Evolutionary conservation across 306 rosid genomes (phyloP), one percentile per base, ranked within the genome.

Genomic region (Trifolium pratense): DNA sequence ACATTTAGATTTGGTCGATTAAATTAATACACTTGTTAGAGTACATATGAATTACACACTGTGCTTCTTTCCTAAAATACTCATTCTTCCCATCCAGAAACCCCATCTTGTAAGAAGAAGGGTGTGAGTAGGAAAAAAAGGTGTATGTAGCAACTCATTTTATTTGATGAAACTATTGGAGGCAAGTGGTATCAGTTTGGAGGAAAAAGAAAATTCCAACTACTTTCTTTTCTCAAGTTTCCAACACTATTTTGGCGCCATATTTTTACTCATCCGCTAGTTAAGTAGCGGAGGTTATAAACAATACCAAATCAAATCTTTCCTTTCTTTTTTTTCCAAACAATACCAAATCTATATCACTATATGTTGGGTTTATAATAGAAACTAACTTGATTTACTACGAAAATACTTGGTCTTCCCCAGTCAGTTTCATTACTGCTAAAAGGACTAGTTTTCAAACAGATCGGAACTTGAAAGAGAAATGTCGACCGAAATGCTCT

Each of bases 401-500:
- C n/a, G 18, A 18, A 64, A 9, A 64, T 64, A n/a, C 15, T 11
- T 1, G 11, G 64, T 71, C 84, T 66, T 70, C 57, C 32, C 43
- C 66, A 67, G 65, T 66, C 40, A 65, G 82, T 42, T 65, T 58
- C 68, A 18, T 64, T 53, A 25, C 23, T 3, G 14, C 15, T 14
- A 31, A 25, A 37, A 61, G 49, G 49, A n/a, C n/a, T 32, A 26
- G 49, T 67, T 73, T 62, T 36, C 48, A 17, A 37, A 17, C 46
- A 9, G 1, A 36, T 43, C 72, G 59, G 12, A 72, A 43, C 26
- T 66, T 14, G 34, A 45, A 57, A 15, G 51, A 31, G 48, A 64
- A 23, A 67, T 64, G 59, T 76, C 75, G 64, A 71, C 78, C 75
- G 51, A 81, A 68, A 75, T 43, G 80, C 57, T 36, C 74, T 23